Conservation (phyloP, 2,329 filamentous ascomycete genomes). For the Aspergillus quadricinctus region DNA sequence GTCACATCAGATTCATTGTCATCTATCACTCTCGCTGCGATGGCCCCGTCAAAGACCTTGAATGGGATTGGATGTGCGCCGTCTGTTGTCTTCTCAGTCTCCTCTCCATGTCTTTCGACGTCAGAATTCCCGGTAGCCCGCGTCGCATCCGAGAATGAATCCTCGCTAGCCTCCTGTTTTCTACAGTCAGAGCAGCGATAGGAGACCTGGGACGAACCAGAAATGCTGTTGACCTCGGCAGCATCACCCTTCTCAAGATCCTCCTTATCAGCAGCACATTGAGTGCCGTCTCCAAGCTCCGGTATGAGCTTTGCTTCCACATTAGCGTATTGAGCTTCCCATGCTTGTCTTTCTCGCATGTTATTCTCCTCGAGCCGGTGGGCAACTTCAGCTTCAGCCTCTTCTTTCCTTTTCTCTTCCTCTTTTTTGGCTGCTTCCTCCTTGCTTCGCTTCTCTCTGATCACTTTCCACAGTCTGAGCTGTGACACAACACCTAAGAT, state of each 20-base stretch:
- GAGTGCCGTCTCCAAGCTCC: slow-evolving; percentile 19
- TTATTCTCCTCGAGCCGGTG: slow-evolving; percentile 50
- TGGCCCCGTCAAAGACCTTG: slow-evolving; percentile 17
- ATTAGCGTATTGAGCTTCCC: slow-evolving; percentile 75
- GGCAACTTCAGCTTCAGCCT: slow-evolving; percentile 67
- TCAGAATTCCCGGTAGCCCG: slow-evolving; percentile 2
- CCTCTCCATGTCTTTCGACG: slow-evolving; percentile 1
- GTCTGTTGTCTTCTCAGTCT: not conserved
- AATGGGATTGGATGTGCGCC: slow-evolving; percentile 7
- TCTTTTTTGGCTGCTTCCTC: slow-evolving; percentile 45
- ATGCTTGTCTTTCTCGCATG: slow-evolving; percentile 48
- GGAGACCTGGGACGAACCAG: slow-evolving; percentile 13
- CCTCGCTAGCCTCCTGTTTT: slow-evolving; percentile 10
- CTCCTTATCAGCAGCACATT: slow-evolving; percentile 8
- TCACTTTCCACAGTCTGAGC: slow-evolving; percentile 77
- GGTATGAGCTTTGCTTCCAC: slow-evolving; percentile 28
- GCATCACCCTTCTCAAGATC: slow-evolving; percentile 19
- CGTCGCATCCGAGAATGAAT: slow-evolving; percentile 9
- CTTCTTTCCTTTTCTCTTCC: slow-evolving; percentile 52
- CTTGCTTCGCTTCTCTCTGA: slow-evolving; percentile 52
- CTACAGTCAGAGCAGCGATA: slow-evolving; percentile 18
- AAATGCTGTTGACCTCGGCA: slow-evolving; percentile 22
- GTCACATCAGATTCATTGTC: slow-evolving; percentile 64
- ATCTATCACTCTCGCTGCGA: slow-evolving; percentile 35
- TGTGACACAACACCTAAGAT: slow-evolving; percentile 77